Evolutionary conservation across 140 eudicot genomes (phyloP).

Genomic region (Flaveria floridana): DNA sequence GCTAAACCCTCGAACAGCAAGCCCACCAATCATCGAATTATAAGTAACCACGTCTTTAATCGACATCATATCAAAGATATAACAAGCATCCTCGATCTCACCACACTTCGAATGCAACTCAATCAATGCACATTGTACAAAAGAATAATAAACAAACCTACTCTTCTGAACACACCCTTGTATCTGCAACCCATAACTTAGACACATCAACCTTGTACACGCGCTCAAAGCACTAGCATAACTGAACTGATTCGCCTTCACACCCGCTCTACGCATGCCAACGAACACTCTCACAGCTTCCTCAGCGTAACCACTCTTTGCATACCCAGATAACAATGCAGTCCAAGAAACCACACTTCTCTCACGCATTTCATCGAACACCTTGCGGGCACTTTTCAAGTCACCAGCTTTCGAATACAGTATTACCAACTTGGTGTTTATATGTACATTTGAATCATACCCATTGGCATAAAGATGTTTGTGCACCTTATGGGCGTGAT

Average conservation of each 20-base stretch:
- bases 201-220: conserved; percentile 40
- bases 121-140: conserved; percentile 70
- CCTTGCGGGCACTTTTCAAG: conserved; percentile 43
- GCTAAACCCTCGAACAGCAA: conserved; percentile 42
- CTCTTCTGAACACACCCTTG: conserved; percentile 64
- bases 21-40: conserved; percentile 75
- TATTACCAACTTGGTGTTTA: conserved; percentile 50
- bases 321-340: conserved; percentile 66
- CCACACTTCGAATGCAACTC: conserved; percentile 72
- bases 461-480: conserved; percentile 42
- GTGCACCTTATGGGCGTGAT: conserved; percentile 49
- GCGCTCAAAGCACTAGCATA: conserved; percentile 62
- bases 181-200: conserved; percentile 49
- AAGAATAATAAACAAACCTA: conserved; percentile 43
- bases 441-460: conserved; percentile 31
- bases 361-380: conserved; percentile 63
- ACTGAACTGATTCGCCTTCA: conserved; percentile 59
- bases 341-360: conserved; percentile 71
- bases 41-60: conserved; percentile 61
- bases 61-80: conserved; percentile 46
- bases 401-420: conserved; percentile 49
- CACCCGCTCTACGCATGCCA: conserved; percentile 50
- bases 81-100: conserved; percentile 54
- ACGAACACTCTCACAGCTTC: conserved; percentile 51
- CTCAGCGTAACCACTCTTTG: conserved; percentile 40